A percentile compares a stretch with the other conserved stretches of the same genome.
Conservation (phyloP, 768 basidiomycete species). For the Agrocybe praecox region DNA sequence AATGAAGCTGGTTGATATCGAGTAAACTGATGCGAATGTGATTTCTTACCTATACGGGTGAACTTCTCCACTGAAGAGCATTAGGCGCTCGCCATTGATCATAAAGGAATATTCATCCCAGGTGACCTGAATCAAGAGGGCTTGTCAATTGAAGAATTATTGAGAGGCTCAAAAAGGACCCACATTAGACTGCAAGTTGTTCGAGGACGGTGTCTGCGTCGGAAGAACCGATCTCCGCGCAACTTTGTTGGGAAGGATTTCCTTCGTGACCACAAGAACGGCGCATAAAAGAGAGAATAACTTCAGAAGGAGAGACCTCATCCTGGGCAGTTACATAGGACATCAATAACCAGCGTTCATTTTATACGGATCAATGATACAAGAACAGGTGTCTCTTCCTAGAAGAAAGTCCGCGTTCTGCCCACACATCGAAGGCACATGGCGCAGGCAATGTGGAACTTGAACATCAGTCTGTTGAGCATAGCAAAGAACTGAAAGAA, state of each 20-base stretch:
- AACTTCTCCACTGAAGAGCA: slow-evolving; percentile 45
- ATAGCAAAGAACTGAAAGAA: slow-evolving; percentile 7
- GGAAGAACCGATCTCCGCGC: slow-evolving; percentile 10
- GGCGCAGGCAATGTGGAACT: background rate
- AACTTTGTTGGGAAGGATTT: background rate
- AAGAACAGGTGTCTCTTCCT: too few relatives aligned
- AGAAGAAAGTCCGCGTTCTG: background rate
- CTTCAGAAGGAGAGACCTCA: slow-evolving; percentile 23
- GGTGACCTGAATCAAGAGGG: slow-evolving; percentile 31
- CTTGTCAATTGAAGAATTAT: background rate
- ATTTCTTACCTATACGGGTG: slow-evolving; percentile 41
- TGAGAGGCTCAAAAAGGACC: slow-evolving; percentile 6
- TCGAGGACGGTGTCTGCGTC: slow-evolving; percentile 21
- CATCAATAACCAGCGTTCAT: background rate
- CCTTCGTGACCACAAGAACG: slow-evolving; percentile 21
- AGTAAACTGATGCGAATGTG: background rate
- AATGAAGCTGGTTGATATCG: background rate
- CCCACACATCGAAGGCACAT: slow-evolving; percentile 6
- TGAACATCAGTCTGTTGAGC: background rate
- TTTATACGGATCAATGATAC: slow-evolving; percentile 4
- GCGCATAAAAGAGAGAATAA: slow-evolving; percentile 24
- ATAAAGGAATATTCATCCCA: slow-evolving; percentile 47
- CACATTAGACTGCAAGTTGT: slow-evolving; percentile 36
- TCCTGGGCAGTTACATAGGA: slow-evolving; percentile 7
- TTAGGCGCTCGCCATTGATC: slow-evolving; percentile 42